Percentiles rank a stretch among this genome's conserved stretches.
Conservation (phyloP, 1,284 basidiomycete species). For the Porodaedalea pini region DNA sequence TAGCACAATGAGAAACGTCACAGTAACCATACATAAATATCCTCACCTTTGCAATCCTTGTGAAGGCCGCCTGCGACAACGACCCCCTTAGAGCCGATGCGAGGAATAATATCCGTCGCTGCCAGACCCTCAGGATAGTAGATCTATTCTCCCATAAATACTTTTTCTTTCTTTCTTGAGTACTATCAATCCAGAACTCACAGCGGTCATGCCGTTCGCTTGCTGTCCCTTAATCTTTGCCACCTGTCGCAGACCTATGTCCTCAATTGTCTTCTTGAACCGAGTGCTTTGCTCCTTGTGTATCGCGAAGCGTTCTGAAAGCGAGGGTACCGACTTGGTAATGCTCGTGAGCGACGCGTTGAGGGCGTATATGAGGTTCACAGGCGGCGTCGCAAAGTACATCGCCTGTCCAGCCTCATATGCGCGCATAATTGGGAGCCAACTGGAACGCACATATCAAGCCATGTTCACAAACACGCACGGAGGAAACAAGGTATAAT, state of each 20-base stretch:
- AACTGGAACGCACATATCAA: conserved; percentile 41
- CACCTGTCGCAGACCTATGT: conserved; percentile 74
- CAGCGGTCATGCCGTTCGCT: conserved; percentile 94
- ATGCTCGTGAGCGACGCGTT: conserved; percentile 78
- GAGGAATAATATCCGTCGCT: conserved; percentile 73
- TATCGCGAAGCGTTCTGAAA: conserved; percentile 77
- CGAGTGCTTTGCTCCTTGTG: conserved; percentile 74
- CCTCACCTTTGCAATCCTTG: conserved; percentile 75
- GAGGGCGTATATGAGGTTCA: conserved; percentile 92
- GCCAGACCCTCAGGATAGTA: conserved; percentile 77
- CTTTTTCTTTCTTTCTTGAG: neutral
- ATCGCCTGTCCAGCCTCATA: conserved; percentile 74
- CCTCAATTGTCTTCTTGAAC: conserved; percentile 68
- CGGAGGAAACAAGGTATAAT: conserved; percentile 4
- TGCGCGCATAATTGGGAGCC: conserved; percentile 91
- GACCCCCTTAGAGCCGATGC: conserved; percentile 65
- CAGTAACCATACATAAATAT: neutral
- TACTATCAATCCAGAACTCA: conserved; percentile 30
- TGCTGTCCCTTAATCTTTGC: conserved; percentile 58
- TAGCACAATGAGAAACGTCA: too few species aligned
- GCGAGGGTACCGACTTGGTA: conserved; percentile 51
- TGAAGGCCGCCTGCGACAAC: conserved; percentile 91
- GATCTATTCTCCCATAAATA: conserved; percentile 36
- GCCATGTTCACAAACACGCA: neutral
- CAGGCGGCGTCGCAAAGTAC: conserved; percentile 95